Evolutionary conservation across 2,329 filamentous ascomycete species (phyloP).

Genomic region (Colletotrichum coccodes): DNA sequence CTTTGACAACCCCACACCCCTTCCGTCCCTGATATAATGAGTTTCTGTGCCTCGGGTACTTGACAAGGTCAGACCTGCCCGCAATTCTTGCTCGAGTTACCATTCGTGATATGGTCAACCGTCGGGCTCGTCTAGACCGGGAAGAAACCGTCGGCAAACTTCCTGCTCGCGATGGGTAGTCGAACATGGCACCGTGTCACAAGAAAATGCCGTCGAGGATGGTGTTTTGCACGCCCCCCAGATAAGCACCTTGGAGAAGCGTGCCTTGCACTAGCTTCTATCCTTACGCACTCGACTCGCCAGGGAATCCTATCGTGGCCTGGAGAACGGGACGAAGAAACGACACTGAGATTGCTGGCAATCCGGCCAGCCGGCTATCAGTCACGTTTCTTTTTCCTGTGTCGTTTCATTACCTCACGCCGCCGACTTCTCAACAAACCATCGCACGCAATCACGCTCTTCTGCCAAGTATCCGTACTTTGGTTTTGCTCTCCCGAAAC

Average conservation of each 20-base stretch:
- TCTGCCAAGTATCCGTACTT: neutral
- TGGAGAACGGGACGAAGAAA: neutral
- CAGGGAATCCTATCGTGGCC: neutral
- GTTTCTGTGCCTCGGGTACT: neutral
- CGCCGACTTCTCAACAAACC: neutral
- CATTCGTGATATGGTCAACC: slow-evolving; percentile 2
- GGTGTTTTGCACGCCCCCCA: neutral
- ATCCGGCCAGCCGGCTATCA: neutral
- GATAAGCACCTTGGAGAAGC: no score
- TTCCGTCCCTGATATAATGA: neutral
- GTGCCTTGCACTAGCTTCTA: slow-evolving; percentile 1
- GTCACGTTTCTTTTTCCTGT: neutral
- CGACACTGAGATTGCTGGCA: neutral
- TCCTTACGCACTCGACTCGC: neutral
- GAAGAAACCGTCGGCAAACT: neutral
- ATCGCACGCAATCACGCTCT: neutral
- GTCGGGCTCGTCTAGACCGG: neutral
- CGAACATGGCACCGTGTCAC: neutral
- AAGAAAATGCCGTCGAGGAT: neutral
- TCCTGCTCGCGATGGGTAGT: neutral
- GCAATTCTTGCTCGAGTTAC: slow-evolving; percentile 2
- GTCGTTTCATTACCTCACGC: neutral
- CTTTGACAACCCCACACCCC: neutral
- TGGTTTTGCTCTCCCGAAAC: neutral
- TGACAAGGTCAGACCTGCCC: neutral